Percentiles rank a stretch among this genome's conserved stretches.
Evolutionary conservation across 305 asterid genomes (phyloP).

Genomic region (Withania somnifera): DNA sequence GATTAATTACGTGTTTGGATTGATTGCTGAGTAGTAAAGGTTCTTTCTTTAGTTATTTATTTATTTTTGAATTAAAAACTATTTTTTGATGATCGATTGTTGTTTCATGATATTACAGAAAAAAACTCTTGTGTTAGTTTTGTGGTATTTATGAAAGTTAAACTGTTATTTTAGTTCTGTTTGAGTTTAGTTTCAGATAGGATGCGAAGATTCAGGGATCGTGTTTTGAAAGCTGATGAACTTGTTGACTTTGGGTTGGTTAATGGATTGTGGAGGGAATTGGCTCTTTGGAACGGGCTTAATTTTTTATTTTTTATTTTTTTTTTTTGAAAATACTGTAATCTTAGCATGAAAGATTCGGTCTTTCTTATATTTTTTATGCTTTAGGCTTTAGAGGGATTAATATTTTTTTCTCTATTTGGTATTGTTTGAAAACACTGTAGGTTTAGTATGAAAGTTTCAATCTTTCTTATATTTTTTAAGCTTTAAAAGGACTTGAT

Average conservation of each 20-base stretch:
- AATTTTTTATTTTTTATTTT: neutral
- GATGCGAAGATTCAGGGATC: neutral
- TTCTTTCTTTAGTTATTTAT: neutral
- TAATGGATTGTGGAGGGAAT: neutral
- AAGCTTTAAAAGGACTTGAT: neutral
- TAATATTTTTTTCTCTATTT: neutral
- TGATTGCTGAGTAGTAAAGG: neutral
- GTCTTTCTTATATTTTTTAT: neutral
- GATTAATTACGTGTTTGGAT: neutral
- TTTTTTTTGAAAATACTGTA: neutral
- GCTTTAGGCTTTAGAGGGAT: no score
- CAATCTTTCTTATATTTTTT: neutral
- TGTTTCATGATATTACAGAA: neutral
- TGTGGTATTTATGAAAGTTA: neutral
- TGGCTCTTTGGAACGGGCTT: neutral
- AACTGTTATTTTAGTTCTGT: neutral
- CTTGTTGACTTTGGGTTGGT: neutral
- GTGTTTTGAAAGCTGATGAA: neutral
- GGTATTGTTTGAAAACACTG: neutral
- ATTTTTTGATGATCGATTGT: no score
- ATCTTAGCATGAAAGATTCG: neutral
- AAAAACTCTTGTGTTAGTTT: neutral
- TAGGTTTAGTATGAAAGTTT: neutral
- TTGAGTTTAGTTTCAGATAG: neutral
- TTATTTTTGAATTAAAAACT: no score